These are phyloP conservation scores for Agrocybe pediades DNA, from an alignment of 768 basidiomycete genomes.

Conservation along the genomic window DNA sequence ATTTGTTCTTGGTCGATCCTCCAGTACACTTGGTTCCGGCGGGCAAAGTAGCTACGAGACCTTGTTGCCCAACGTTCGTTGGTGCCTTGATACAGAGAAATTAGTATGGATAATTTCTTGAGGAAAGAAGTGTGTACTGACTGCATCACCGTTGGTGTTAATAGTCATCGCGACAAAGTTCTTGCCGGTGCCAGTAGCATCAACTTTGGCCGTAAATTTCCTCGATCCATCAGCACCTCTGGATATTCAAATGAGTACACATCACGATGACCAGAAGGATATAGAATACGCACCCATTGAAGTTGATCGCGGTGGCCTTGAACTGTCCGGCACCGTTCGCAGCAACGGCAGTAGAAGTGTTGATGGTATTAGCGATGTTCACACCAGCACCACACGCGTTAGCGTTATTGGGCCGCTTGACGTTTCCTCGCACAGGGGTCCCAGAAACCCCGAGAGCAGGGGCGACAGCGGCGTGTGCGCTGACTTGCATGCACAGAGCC, in stretches of 20 bases:
- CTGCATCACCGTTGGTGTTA: constrained; percentile 47
- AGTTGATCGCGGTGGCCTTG: constrained; percentile 41
- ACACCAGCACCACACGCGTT: constrained; percentile 41
- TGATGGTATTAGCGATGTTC: constrained; percentile 40
- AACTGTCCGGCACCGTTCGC: constrained; percentile 44
- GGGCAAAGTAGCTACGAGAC: constrained; percentile 46
- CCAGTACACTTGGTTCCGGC: constrained; percentile 52
- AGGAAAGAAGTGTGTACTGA: constrained; percentile 24
- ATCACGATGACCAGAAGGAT: neutral
- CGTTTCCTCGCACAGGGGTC: constrained; percentile 31
- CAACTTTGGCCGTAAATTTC: constrained; percentile 45
- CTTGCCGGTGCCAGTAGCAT: constrained; percentile 43
- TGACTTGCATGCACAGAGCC: constrained; percentile 34
- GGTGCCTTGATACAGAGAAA: constrained; percentile 35
- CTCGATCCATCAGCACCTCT: constrained; percentile 48
- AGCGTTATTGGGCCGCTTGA: constrained; percentile 30
- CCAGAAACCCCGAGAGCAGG: constrained; percentile 43
- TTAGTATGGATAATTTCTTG: neutral
- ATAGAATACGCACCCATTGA: constrained; percentile 40
- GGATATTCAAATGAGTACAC: neutral
- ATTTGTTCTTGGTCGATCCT: constrained; percentile 43
- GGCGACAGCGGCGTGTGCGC: constrained; percentile 42
- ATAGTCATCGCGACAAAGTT: constrained; percentile 39
- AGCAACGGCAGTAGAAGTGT: constrained; percentile 36
- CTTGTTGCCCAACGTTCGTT: constrained; percentile 33